phyloP scores from a whole-genome alignment of 768 basidiomycete genomes.

The Mycena rosella region DNA sequence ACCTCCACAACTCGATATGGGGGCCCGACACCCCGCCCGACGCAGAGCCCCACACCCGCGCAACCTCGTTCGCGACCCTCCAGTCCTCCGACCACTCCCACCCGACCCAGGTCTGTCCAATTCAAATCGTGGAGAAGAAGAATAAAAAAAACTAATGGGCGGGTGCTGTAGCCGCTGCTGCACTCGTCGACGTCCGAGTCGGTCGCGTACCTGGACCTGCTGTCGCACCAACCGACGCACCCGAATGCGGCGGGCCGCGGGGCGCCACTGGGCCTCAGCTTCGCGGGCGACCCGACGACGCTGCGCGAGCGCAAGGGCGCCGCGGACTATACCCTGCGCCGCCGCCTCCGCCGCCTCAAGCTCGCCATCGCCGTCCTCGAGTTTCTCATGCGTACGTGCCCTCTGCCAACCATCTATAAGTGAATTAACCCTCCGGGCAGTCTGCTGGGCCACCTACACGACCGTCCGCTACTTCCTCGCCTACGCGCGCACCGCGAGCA shows the following conservation, averaged over 20 bases:
- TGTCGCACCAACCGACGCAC: slow-evolving; percentile 48
- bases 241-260: slow-evolving; percentile 41
- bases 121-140: too few species aligned
- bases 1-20: slow-evolving; percentile 69
- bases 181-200: slow-evolving; percentile 45
- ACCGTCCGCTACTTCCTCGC: slow-evolving; percentile 76
- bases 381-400: slow-evolving; percentile 54
- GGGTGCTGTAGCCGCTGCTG: slow-evolving; percentile 49
- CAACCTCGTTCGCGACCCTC: slow-evolving; percentile 35
- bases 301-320: slow-evolving; percentile 45
- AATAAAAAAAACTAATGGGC: too few species aligned
- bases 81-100: slow-evolving; percentile 54
- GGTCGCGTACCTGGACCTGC: slow-evolving; percentile 48
- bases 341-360: slow-evolving; percentile 47
- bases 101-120: slow-evolving; percentile 48
- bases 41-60: slow-evolving; percentile 54
- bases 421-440: slow-evolving; percentile 39
- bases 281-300: slow-evolving; percentile 44
- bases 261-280: slow-evolving; percentile 45
- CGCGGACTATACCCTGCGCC: slow-evolving; percentile 41
- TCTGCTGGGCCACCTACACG: slow-evolving; percentile 72
- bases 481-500: slow-evolving; percentile 55
- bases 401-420: slow-evolving; percentile 6
- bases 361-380: slow-evolving; percentile 47
- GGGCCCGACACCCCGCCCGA: slow-evolving; percentile 48